Evolutionary conservation across 2,329 filamentous ascomycete genomes (phyloP), one percentile per base, ranked within the genome.

Genomic region (Hymenoscyphus scutula): DNA sequence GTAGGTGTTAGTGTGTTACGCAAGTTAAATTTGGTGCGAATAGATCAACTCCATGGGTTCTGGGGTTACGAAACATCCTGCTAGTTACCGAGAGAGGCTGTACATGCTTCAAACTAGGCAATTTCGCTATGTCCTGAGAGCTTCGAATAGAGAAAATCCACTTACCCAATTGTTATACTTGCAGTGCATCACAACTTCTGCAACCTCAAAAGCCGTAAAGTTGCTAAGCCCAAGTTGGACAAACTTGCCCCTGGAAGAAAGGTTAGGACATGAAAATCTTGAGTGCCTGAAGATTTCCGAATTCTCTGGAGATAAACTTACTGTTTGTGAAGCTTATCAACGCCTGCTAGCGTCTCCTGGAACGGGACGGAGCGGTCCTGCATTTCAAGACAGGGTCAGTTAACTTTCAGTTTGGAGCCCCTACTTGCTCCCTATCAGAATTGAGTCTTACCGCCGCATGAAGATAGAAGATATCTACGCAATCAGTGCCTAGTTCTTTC

Each of bases 171-270:
- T 84, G 71, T 90, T 88, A 77, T 89, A 86, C 70, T 89, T 89
- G 80, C 90, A 94, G 45, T 87, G 88, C 75, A 91, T 84, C 62
- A 89, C 89, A 10, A 96, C 84, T 77, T 97, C 92, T 0, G 92
- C 92, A 10, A 97, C 90, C 74, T 97, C 92, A 73, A 89, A 95
- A 0, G 92, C 88, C 0, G 92, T 90, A 74, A 88, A 97, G 77
- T 97, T 97, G 70, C 86, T 90, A 63, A 97, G 77, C 1, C 91
- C 92, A 13, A 97, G 79, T 58, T 85, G 83, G 23, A 91, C 86
- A 72, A 97, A 96, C 74, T 94, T 95, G 64, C 92, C 91, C 56
- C 69, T 71, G 51, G n/a, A 11, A 17, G 62, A 89, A 17, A 19
- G 34, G 56, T 29, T 17, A 45, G 32, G 7, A 55, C 25, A 48